Conservation (phyloP, 352 stramenopile species). For the Phytophthora megakarya region DNA sequence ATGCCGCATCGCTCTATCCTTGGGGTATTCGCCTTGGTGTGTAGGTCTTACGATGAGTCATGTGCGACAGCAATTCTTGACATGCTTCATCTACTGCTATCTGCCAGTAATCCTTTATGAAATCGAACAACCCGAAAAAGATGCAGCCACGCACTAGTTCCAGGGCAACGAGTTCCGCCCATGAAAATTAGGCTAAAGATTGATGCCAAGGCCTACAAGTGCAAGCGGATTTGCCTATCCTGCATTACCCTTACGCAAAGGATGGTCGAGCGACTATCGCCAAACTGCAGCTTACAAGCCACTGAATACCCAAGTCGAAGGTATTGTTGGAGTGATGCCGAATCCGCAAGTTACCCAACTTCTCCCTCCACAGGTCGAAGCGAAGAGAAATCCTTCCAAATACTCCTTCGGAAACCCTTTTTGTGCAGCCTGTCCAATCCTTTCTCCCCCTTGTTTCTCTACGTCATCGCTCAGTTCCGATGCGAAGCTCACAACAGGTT, state of each 20-base stretch:
- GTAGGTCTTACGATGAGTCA: slow-evolving; percentile 32
- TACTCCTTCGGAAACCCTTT: slow-evolving; percentile 7
- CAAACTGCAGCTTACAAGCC: slow-evolving; percentile 20
- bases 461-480: background rate
- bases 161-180: no score
- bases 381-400: background rate
- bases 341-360: slow-evolving; percentile 9
- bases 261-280: background rate
- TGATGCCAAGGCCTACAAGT: no score
- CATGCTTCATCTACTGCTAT: slow-evolving; percentile 20
- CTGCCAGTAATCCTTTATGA: slow-evolving; percentile 29
- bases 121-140: no score
- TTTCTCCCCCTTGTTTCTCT: background rate
- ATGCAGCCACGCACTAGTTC: no score
- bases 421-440: background rate
- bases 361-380: slow-evolving; percentile 16
- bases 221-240: no score
- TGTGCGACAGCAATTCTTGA: slow-evolving; percentile 31
- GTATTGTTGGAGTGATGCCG: slow-evolving; percentile 19
- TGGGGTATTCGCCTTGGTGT: slow-evolving; percentile 33
- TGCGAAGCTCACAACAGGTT: background rate
- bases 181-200: no score
- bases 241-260: slow-evolving; percentile 1
- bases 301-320: slow-evolving; percentile 9
- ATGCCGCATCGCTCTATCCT: slow-evolving; percentile 21